phyloP scores from a whole-genome alignment of 805 yeast species.

The Wickerhamiella sergipiensis region DNA sequence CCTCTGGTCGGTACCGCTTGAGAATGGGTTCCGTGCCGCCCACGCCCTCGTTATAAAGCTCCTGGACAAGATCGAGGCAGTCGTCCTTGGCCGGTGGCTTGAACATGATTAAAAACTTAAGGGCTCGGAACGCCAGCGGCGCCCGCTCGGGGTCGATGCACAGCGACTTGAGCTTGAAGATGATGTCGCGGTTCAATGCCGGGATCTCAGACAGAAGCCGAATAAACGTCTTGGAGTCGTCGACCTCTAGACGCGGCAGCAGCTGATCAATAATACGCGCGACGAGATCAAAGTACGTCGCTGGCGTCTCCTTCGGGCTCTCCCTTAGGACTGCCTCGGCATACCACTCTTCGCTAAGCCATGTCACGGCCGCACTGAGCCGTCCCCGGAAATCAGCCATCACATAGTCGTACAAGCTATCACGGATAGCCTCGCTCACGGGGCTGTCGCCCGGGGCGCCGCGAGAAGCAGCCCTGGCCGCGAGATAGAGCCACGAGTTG shows the following conservation, averaged over 20 bases:
- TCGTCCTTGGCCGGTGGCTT: slow-evolving; percentile 65
- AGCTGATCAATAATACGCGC: slow-evolving; percentile 58
- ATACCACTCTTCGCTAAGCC: slow-evolving; percentile 96
- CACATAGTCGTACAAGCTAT: slow-evolving; percentile 57
- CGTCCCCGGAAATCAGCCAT: slow-evolving; percentile 57
- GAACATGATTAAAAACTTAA: slow-evolving; percentile 71
- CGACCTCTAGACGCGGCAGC: slow-evolving; percentile 70
- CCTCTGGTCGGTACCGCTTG: slow-evolving; percentile 3
- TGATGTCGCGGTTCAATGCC: slow-evolving; percentile 45
- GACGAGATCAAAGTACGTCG: slow-evolving; percentile 52
- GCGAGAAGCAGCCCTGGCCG: slow-evolving; percentile 69
- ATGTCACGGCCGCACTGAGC: slow-evolving; percentile 65
- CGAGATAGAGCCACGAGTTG: slow-evolving; percentile 62
- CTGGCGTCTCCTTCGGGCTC: slow-evolving; percentile 71
- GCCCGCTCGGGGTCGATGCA: slow-evolving; percentile 78
- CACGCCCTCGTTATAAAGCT: slow-evolving; percentile 19
- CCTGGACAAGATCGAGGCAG: slow-evolving; percentile 26
- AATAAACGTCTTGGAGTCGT: slow-evolving; percentile 68
- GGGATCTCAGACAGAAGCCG: slow-evolving; percentile 83
- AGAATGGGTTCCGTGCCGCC: slow-evolving; percentile 13
- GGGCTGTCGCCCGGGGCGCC: slow-evolving; percentile 35
- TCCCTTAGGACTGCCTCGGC: slow-evolving; percentile 46
- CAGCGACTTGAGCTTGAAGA: slow-evolving; percentile 52
- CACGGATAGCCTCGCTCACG: slow-evolving; percentile 42
- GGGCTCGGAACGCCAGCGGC: slow-evolving; percentile 65